phyloP scores from a whole-genome alignment of 116 monocot species.

The Iris pallida region DNA sequence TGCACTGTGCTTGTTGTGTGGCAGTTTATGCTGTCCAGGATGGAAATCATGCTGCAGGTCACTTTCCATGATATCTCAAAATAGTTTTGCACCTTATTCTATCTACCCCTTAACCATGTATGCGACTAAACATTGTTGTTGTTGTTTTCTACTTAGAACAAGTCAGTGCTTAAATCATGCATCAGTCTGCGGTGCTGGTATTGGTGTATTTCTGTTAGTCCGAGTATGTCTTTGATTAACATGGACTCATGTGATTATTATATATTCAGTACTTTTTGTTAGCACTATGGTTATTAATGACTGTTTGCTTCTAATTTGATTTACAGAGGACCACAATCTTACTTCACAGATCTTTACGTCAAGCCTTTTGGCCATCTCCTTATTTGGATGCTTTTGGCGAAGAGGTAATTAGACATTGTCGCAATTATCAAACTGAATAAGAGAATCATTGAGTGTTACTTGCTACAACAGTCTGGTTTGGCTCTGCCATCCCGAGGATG shows the following conservation, averaged over 20 bases:
- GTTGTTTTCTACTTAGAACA: constrained; percentile 34
- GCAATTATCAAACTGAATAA: no score
- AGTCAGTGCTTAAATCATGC: constrained; percentile 79
- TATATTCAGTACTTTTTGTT: neutral
- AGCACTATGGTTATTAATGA: constrained; percentile 5
- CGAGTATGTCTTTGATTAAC: constrained; percentile 43
- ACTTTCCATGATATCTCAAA: neutral
- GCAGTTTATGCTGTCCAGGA: constrained; percentile 67
- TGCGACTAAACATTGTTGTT: constrained; percentile 7
- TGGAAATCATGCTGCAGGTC: constrained; percentile 87
- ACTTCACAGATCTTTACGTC: constrained; percentile 72
- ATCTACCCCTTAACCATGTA: neutral
- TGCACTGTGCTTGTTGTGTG: constrained; percentile 91
- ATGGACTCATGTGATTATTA: neutral
- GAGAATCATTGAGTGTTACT: no score
- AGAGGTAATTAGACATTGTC: constrained; percentile 52
- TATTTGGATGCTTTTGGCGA: constrained; percentile 98
- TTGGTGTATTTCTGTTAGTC: constrained; percentile 84
- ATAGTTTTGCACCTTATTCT: neutral
- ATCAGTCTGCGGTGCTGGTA: constrained; percentile 77
- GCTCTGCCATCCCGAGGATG: no score
- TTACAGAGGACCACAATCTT: constrained; percentile 79
- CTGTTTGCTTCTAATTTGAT: constrained; percentile 6
- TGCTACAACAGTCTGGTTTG: no score
- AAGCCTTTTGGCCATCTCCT: constrained; percentile 83